Conservation (phyloP, 2,329 filamentous ascomycete species). For the Colletotrichum spaethianum region DNA sequence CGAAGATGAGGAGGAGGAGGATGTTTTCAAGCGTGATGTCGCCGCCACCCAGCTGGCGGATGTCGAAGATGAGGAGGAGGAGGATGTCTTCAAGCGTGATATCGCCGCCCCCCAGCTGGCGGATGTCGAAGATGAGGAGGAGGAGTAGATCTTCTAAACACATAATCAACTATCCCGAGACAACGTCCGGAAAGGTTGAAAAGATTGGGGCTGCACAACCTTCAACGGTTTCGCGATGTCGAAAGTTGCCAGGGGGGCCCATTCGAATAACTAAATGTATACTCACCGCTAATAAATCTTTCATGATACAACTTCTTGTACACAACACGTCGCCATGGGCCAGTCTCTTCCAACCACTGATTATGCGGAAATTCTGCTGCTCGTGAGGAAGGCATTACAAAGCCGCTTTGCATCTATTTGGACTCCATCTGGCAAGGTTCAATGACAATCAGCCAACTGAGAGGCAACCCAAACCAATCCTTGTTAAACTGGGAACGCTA, state of each 20-base stretch:
- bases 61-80: constrained; percentile 13
- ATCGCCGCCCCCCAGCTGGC: not conserved
- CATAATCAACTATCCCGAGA: too few species aligned
- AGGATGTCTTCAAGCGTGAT: constrained; percentile 17
- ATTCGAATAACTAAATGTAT: not conserved
- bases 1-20: constrained; percentile 13
- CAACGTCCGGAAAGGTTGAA: too few species aligned
- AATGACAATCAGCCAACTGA: not conserved
- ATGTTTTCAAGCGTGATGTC: constrained; percentile 4
- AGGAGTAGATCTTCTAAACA: constrained; percentile 14
- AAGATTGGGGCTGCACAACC: not conserved
- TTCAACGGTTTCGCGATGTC: not conserved
- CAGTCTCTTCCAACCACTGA: not conserved
- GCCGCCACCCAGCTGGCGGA: not conserved
- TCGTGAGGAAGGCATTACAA: too few species aligned
- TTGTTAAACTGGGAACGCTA: not conserved
- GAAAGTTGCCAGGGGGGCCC: constrained; percentile 40
- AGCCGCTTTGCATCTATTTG: too few species aligned
- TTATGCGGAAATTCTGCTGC: too few species aligned
- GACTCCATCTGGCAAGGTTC: too few species aligned
- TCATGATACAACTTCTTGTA: rapidly evolving
- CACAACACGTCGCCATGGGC: not conserved
- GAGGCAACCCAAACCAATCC: rapidly evolving
- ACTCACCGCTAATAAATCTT: too few species aligned
- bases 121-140: constrained; percentile 1